A percentile compares a stretch with the other conserved stretches of the same genome.
Evolutionary conservation across 345 rosid genomes (phyloP).

Genomic region (Firmiana major): DNA sequence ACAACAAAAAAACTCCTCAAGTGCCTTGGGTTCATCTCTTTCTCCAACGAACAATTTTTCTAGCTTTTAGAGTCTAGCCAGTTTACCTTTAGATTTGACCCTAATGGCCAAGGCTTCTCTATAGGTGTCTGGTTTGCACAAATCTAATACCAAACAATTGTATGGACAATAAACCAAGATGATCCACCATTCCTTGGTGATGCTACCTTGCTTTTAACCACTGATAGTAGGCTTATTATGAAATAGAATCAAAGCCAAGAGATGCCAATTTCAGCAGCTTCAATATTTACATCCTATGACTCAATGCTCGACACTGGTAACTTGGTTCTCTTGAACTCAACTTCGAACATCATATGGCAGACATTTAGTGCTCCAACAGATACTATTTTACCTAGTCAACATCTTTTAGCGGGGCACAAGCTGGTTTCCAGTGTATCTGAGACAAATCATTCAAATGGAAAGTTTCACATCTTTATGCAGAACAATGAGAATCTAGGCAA

Average conservation of each 20-base stretch:
- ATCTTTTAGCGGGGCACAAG: not conserved
- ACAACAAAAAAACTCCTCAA: too few species aligned
- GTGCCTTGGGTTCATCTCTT: too few species aligned
- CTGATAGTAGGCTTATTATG: not conserved
- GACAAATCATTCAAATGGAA: slow-evolving; percentile 18
- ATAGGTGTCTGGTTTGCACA: not conserved
- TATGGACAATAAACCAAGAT: not conserved
- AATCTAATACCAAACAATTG: not conserved
- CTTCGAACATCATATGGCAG: slow-evolving; percentile 12
- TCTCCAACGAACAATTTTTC: too few species aligned
- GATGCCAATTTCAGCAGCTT: not conserved
- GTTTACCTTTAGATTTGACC: not conserved
- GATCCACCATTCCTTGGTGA: not conserved
- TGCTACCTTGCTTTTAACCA: not conserved
- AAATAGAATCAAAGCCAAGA: not conserved
- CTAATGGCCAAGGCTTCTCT: not conserved
- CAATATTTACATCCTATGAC: not conserved
- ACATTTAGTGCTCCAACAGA: slow-evolving; percentile 28
- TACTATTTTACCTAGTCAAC: slow-evolving; percentile 25
- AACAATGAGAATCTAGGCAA: slow-evolving; percentile 23
- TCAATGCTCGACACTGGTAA: not conserved
- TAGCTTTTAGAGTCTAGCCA: not conserved
- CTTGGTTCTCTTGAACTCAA: slow-evolving; percentile 4
- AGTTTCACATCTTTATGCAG: slow-evolving; percentile 29
- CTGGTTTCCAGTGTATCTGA: not conserved